A percentile compares a stretch with the other conserved stretches of the same genome.
These are phyloP conservation scores for Geranomyces variabilis DNA, from an alignment of 192 early-diverging fungal genomes.

Conservation along the genomic window DNA sequence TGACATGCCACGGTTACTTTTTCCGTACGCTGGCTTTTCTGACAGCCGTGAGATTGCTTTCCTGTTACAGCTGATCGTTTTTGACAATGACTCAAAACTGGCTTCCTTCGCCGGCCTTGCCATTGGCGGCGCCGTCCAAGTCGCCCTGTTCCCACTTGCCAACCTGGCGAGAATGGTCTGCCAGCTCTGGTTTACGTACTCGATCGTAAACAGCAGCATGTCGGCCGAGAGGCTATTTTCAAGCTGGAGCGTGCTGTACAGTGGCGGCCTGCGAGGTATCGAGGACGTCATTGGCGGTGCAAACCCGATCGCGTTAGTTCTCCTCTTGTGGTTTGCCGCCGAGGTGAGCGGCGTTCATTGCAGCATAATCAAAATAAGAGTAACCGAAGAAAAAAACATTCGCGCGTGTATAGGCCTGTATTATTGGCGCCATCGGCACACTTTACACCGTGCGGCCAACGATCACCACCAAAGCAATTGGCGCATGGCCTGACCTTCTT, in stretches of 20 bases:
- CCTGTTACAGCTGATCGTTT: not conserved
- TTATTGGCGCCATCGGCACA: not conserved
- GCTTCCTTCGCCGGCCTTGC: not conserved
- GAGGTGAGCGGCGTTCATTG: not conserved
- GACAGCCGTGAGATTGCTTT: too few relatives aligned
- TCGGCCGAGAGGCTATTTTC: not conserved
- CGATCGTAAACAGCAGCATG: not conserved
- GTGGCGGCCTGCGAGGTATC: conserved; percentile 6
- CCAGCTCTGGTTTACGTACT: conserved; percentile 14
- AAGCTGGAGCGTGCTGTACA: conserved; percentile 11
- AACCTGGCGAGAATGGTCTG: not conserved
- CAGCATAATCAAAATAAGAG: not conserved
- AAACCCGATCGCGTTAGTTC: not conserved
- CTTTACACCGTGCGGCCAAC: not conserved
- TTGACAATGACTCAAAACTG: not conserved
- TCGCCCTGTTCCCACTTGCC: not conserved
- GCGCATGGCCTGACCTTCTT: not conserved
- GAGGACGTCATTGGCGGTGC: conserved; percentile 5
- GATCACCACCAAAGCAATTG: not conserved
- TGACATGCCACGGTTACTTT: too few relatives aligned
- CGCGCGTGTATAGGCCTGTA: not conserved
- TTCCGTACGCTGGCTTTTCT: too few relatives aligned
- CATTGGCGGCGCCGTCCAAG: conserved; percentile 12
- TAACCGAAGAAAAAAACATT: not conserved
- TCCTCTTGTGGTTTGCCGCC: not conserved